Base-by-base conservation (phyloP, 345 rosid species). In the Populus deltoides region DNA sequence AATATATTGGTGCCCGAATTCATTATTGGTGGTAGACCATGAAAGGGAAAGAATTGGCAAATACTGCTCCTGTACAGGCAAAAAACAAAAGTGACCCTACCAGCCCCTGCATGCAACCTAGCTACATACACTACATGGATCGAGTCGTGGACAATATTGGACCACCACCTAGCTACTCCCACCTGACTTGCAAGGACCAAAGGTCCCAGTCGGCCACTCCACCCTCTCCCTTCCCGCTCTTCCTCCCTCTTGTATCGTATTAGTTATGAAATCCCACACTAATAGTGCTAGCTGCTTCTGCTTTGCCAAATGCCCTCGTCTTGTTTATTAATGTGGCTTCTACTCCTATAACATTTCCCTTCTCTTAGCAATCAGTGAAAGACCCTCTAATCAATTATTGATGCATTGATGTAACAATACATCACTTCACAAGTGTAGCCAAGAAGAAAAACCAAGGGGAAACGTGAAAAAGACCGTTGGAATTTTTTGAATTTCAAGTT, bases 401-500 rank as follows among this genome's bases (percentile, higher is more conserved):
- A 22, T 55, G n/a, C n/a, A 2, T 53, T 53, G 8, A 55, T 10
- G 63, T 9, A 3, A 4, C 24, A 57, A n/a, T 8, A 22, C 27
- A 57, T 57, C 63, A n/a, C 29, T n/a, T 24, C 63, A n/a, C 63
- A 8, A n/a, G 5, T 67, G 66, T 25, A 76, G 76, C 63, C 73
- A 71, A 3, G 66, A 71, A 36, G 8, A 39, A 51, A 45, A 20
- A 25, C 3, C 17, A 33, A 51, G 10, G 38, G 35, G 55, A 2
- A 3, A 47, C 20, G 9, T 15, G 39, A 29, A 81, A 72, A 75
- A 25, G 79, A 80, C 87, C 82, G 87, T 87, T 87, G 57, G 75
- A 77, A n/a, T n/a, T 24, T 57, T 87, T 87, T 87, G 90, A 87
- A 85, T 72, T 87, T 80, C 74, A 85, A 87, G 79, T 75, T 62